phyloP scores from a whole-genome alignment of 768 basidiomycete species.

The Suillus discolor region DNA sequence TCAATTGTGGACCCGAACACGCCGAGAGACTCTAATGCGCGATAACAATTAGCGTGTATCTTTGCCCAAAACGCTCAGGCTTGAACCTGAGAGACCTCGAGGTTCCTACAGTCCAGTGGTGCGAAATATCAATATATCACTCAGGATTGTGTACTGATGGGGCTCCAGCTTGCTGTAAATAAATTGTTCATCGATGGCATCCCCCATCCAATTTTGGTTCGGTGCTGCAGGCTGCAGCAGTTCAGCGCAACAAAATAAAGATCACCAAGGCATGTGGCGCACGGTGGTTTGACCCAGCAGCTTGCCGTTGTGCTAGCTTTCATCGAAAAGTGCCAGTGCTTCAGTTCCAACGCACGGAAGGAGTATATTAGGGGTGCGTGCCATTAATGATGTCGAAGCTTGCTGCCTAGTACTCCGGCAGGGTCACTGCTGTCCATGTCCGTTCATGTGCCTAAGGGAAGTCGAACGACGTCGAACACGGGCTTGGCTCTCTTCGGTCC shows the following conservation, averaged over 20 bases:
- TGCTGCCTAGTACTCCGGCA: constrained; percentile 47
- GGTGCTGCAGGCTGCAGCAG: too few species aligned
- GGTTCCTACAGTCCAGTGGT: background rate
- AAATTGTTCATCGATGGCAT: too few species aligned
- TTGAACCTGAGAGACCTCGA: background rate
- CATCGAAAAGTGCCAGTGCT: constrained; percentile 36
- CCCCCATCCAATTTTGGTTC: too few species aligned
- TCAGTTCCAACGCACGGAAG: constrained; percentile 58
- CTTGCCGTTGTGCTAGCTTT: constrained; percentile 59
- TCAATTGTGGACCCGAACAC: constrained; percentile 1
- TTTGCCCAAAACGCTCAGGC: background rate
- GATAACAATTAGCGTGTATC: background rate
- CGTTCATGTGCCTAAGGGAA: constrained; percentile 28
- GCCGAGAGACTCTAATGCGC: background rate
- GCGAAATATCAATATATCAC: too few species aligned
- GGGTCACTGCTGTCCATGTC: constrained; percentile 71
- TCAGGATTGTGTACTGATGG: too few species aligned
- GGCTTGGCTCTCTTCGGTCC: too few species aligned
- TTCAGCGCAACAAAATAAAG: too few species aligned
- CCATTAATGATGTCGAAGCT: too few species aligned
- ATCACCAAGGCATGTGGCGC: too few species aligned
- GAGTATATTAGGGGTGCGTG: constrained; percentile 39
- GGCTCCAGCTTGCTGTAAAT: too few species aligned
- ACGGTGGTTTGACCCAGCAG: too few species aligned
- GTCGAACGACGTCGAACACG: constrained; percentile 42